These are phyloP conservation scores for Plenodomus tracheiphilus DNA, from an alignment of 2,329 filamentous ascomycete species.

Conservation along the genomic window DNA sequence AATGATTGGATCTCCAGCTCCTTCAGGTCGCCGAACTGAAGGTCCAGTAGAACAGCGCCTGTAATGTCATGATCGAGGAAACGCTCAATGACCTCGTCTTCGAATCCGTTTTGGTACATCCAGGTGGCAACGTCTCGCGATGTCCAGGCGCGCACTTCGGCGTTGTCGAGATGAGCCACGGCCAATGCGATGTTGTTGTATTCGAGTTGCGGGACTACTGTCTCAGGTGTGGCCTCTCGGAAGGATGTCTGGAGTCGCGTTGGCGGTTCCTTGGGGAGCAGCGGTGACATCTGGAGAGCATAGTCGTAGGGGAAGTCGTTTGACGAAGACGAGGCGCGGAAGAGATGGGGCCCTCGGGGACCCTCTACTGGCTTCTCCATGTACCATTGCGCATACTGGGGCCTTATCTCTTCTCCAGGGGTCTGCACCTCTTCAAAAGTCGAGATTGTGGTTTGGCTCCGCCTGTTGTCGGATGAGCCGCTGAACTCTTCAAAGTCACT, in stretches of 20 bases:
- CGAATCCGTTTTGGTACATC: constrained; percentile 84
- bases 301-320: constrained; percentile 55
- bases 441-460: constrained; percentile 83
- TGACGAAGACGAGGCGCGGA: constrained; percentile 70
- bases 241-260: constrained; percentile 48
- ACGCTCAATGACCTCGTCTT: constrained; percentile 74
- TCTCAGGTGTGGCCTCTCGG: constrained; percentile 42
- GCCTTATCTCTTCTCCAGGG: constrained; percentile 64
- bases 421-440: constrained; percentile 84
- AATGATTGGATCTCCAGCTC: constrained; percentile 82
- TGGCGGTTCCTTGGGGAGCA: constrained; percentile 66
- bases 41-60: constrained; percentile 81
- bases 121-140: constrained; percentile 79
- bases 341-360: constrained; percentile 83
- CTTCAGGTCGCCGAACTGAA: constrained; percentile 86
- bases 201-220: constrained; percentile 43
- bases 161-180: constrained; percentile 62
- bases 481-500: constrained; percentile 53
- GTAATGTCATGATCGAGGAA: constrained; percentile 94
- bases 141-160: constrained; percentile 67
- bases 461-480: constrained; percentile 63
- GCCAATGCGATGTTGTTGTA: constrained; percentile 57
- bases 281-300: constrained; percentile 70
- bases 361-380: constrained; percentile 72
- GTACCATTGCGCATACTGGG: constrained; percentile 63